Conservation (phyloP, 1,139 yeast species). For the Lodderomyces beijingensis region DNA sequence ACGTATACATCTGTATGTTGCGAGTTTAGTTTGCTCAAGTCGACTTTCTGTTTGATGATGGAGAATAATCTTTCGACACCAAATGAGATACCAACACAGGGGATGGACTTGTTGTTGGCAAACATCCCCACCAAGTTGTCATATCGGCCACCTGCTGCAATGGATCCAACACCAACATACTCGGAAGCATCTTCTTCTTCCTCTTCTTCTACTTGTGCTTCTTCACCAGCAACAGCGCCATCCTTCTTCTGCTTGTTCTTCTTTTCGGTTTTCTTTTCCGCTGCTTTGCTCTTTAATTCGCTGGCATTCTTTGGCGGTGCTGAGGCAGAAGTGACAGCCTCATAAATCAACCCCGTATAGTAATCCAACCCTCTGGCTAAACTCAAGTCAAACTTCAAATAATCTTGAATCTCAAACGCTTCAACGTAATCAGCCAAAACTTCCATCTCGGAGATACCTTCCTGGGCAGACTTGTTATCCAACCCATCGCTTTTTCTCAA, state of each 20-base stretch:
- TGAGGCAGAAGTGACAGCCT: constrained; percentile 90
- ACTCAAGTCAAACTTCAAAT: constrained; percentile 82
- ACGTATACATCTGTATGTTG: constrained; percentile 88
- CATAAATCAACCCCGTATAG: constrained; percentile 94
- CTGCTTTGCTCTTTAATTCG: constrained; percentile 55
- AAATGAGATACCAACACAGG: constrained; percentile 95
- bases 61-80: constrained; percentile 96
- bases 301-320: constrained; percentile 86
- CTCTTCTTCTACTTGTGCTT: constrained; percentile 5
- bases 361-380: constrained; percentile 96
- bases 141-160: constrained; percentile 98
- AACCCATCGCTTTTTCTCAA: constrained; percentile 57
- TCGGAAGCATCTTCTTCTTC: constrained; percentile 91
- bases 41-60: constrained; percentile 72
- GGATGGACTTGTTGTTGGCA: constrained; percentile 86
- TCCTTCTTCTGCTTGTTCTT: constrained; percentile 47
- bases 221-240: background rate
- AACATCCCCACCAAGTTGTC: constrained; percentile 97
- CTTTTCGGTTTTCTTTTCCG: constrained; percentile 17
- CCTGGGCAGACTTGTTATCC: constrained; percentile 64
- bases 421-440: constrained; percentile 71
- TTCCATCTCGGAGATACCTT: constrained; percentile 79
- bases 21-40: constrained; percentile 61
- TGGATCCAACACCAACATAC: constrained; percentile 96
- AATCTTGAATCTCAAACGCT: constrained; percentile 66